These are phyloP conservation scores for Sicyos edulis DNA, from an alignment of 306 rosid genomes.

Conservation along the genomic window DNA sequence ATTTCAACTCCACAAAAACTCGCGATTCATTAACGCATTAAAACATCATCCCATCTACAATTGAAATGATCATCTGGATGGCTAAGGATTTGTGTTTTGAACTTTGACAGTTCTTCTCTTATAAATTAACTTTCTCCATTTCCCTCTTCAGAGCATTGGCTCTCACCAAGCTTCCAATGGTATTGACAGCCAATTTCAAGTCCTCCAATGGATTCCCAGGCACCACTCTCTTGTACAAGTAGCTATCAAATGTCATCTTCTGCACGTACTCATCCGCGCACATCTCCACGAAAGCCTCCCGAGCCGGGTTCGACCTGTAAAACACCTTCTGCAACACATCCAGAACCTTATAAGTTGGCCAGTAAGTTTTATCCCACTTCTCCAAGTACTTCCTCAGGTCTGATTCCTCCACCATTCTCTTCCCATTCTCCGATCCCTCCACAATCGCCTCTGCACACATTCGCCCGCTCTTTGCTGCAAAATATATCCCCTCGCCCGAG, in stretches of 20 bases:
- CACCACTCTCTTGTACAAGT: conserved; percentile 79
- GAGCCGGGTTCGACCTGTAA: conserved; percentile 88
- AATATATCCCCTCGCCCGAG: conserved; percentile 95
- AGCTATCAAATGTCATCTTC: conserved; percentile 98
- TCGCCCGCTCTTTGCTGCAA: conserved; percentile 95
- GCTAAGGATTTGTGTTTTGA: no score
- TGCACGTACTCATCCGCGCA: conserved; percentile 96
- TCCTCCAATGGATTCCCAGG: conserved; percentile 91
- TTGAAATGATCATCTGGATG: background rate
- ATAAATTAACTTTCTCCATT: conserved; percentile 77
- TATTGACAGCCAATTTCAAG: conserved; percentile 86
- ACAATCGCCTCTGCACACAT: conserved; percentile 96
- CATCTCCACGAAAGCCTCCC: conserved; percentile 99
- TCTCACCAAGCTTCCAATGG: conserved; percentile 92
- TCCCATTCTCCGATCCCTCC: conserved; percentile 86
- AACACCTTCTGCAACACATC: conserved; percentile 98
- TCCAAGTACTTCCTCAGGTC: conserved; percentile 88
- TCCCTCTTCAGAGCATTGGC: conserved; percentile 83
- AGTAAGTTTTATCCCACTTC: conserved; percentile 96
- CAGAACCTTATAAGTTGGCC: conserved; percentile 97
- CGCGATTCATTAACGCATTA: no score
- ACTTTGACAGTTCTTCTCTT: background rate
- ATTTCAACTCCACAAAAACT: no score
- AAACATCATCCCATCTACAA: conserved; percentile 12
- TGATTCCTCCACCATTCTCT: conserved; percentile 82